Conservation (phyloP, 1,284 basidiomycete species). For the Laetiporus sulphureus region DNA sequence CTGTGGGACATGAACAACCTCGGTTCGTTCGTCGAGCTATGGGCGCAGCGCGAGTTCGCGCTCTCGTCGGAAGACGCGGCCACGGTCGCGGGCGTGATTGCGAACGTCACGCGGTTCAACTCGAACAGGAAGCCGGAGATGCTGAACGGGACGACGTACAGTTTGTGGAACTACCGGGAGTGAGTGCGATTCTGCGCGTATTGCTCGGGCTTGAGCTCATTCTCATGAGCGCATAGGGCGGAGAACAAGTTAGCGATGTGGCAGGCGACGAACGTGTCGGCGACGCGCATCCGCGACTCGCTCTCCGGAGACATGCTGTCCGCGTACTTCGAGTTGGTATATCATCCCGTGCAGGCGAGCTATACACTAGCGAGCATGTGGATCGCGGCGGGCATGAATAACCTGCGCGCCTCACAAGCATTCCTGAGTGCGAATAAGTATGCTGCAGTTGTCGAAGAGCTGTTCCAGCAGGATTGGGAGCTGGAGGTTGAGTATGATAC, state of each 20-base stretch:
- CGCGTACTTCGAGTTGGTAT: constrained; percentile 64
- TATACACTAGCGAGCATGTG: constrained; percentile 51
- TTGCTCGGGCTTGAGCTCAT: neutral
- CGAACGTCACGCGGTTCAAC: constrained; percentile 56
- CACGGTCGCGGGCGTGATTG: constrained; percentile 45
- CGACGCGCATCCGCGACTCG: constrained; percentile 48
- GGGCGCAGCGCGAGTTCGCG: constrained; percentile 65
- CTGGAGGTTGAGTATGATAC: constrained; percentile 53
- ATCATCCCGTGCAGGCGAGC: constrained; percentile 55
- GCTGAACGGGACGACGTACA: constrained; percentile 55
- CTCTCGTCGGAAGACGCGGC: constrained; percentile 31
- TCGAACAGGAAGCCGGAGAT: constrained; percentile 63
- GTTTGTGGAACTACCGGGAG: constrained; percentile 62
- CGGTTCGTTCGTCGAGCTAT: constrained; percentile 42
- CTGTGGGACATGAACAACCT: constrained; percentile 48
- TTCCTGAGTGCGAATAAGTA: constrained; percentile 52
- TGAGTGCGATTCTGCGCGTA: constrained; percentile 27
- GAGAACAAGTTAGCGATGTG: constrained; percentile 47
- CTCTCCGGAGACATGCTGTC: constrained; percentile 40
- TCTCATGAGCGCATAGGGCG: constrained; percentile 32
- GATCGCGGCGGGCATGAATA: constrained; percentile 53
- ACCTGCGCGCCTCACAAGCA: constrained; percentile 58
- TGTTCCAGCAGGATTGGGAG: constrained; percentile 54
- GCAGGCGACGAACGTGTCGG: constrained; percentile 40
- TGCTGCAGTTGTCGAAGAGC: constrained; percentile 45